Percentiles rank a stretch among this genome's conserved stretches.
Conservation (phyloP, 2,329 filamentous ascomycete genomes). For the Sarocladium brachiariae region DNA sequence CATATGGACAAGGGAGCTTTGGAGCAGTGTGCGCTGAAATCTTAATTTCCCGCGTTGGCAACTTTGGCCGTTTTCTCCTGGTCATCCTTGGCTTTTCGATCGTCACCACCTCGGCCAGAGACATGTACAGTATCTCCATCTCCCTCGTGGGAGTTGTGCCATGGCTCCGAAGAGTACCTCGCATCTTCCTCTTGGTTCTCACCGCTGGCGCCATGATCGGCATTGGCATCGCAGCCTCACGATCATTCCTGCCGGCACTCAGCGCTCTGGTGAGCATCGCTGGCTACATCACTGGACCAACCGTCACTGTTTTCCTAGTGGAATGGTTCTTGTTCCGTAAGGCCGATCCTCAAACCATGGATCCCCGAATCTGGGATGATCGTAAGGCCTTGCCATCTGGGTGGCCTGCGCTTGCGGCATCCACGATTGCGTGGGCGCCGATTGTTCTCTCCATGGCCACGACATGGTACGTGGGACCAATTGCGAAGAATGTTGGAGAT, state of each 20-base stretch:
- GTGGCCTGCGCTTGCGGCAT: neutral
- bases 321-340: conserved; percentile 6
- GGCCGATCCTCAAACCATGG: neutral
- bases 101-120: conserved; percentile 2
- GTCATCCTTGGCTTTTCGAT: conserved; percentile 4
- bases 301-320: neutral
- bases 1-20: conserved; percentile 1
- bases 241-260: conserved; percentile 1
- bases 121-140: conserved; percentile 7
- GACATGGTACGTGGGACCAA: neutral
- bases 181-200: neutral
- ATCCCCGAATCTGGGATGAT: conserved; percentile 1
- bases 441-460: conserved; percentile 3
- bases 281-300: conserved; percentile 4
- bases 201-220: conserved; percentile 3
- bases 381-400: neutral
- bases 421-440: neutral
- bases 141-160: conserved; percentile 1
- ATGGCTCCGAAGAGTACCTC: neutral
- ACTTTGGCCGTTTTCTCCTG: conserved; percentile 1
- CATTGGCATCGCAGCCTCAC: conserved; percentile 4
- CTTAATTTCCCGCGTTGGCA: neutral
- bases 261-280: conserved; percentile 3
- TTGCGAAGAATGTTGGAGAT: neutral
- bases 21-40: conserved; percentile 1